Conservation (phyloP, 306 rosid genomes). For the Senna tora region DNA sequence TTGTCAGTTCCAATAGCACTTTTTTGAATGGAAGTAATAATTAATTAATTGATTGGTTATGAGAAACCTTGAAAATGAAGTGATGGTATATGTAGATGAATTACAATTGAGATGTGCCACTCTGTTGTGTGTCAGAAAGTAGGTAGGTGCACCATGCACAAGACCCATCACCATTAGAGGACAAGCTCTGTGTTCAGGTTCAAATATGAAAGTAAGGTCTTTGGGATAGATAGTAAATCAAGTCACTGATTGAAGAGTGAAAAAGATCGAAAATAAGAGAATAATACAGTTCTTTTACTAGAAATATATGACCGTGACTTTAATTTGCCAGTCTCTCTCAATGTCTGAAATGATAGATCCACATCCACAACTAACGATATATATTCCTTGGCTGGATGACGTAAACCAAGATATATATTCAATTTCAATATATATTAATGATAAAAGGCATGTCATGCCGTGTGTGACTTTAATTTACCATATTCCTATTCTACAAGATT, state of each 20-base stretch:
- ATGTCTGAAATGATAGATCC: not conserved
- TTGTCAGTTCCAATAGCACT: conserved; percentile 26
- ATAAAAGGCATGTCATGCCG: not conserved
- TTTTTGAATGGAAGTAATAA: not conserved
- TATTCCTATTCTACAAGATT: no score
- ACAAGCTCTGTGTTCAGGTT: not conserved
- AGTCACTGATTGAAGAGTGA: conserved; percentile 3
- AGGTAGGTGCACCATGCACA: conserved; percentile 12
- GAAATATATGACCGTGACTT: not conserved
- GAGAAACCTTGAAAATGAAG: conserved; percentile 19
- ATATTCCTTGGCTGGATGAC: not conserved
- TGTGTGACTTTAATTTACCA: no score
- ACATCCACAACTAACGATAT: not conserved
- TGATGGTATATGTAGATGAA: not conserved
- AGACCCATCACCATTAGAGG: conserved; percentile 26
- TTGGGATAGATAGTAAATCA: conserved; percentile 10
- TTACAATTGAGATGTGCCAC: conserved; percentile 14
- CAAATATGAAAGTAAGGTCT: not conserved
- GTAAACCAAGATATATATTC: not conserved
- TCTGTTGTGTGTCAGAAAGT: conserved; percentile 25
- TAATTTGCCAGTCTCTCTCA: not conserved
- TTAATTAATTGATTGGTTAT: not conserved
- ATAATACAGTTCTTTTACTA: not conserved
- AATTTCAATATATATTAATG: not conserved
- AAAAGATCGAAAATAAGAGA: no score